Base-by-base conservation (phyloP, 1,284 basidiomycete genomes). In the Ganoderma leucocontextum region DNA sequence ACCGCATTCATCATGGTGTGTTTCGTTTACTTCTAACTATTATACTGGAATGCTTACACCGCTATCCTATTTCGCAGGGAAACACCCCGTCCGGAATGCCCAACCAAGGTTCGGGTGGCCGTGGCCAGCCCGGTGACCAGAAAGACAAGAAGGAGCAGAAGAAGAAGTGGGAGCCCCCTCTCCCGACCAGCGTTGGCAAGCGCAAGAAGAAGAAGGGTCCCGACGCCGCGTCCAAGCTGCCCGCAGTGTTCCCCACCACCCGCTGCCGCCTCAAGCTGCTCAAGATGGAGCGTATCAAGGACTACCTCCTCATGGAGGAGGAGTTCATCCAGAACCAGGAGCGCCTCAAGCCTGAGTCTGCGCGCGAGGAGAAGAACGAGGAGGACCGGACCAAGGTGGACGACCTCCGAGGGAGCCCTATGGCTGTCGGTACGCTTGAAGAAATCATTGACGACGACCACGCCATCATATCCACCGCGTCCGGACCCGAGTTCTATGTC, bases 371-470 rank as follows among this genome's bases (percentile, higher is more conserved):
- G 84, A 96, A 97, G 86, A 96, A 96, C 72, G 95, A 95, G 77
- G 96, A 97, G 80, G 97, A 99, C 80, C 87, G 96, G 74, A 94
- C 94, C 38, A 93, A 92, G 73, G 96, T 99, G 47, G 98, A 99
- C 80, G 96, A 98, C 80, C 82, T 99, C 62, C 90, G 98, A 61
- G 98, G 98, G 25, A 94, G 90, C 63, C 98, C 98, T 7, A 98
- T 99, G 95, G 94, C 92, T 15, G 96, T 99, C 64, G 98, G 98
- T 44, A 95, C 96, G 0, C 86, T 99, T 75, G 98, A 99, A 83
- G 98, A 99, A 83, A 99, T 99, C 76, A 98, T 99, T 78, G 98
- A 99, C 85, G 98, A 99, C 83, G 98, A 99, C 86, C 98, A 99
- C 80, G 97, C 98, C 25, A 99, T 99, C 80, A 93, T 99, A 77